Percentiles rank a stretch among this genome's conserved stretches.
phyloP scores from a whole-genome alignment of 148 eudicot genomes.

The Spergularia bocconei region DNA sequence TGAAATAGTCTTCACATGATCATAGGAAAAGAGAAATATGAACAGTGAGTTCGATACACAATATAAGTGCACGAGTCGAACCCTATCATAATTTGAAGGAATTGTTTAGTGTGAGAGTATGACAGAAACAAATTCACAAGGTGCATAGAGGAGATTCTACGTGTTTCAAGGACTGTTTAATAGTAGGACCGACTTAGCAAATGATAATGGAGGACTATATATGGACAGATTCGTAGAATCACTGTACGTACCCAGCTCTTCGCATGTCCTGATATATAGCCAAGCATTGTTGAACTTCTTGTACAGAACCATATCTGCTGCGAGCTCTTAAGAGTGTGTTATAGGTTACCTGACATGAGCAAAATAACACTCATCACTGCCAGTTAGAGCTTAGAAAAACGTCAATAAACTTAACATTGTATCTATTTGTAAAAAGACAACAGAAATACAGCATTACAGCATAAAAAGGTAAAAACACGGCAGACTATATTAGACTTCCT shows the following conservation, averaged over 20 bases:
- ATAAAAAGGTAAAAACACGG: neutral
- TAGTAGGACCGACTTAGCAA: neutral
- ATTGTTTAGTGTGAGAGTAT: too few species aligned
- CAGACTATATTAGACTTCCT: neutral
- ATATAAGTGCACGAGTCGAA: too few species aligned
- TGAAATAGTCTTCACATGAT: too few species aligned
- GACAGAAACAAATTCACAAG: neutral
- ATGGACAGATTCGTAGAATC: neutral
- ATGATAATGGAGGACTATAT: neutral
- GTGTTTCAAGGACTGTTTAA: neutral
- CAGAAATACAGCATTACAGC: neutral
- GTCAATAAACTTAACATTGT: constrained; percentile 1
- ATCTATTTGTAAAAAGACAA: neutral
- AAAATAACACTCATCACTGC: constrained; percentile 14
- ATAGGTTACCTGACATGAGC: constrained; percentile 70
- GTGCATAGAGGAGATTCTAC: neutral
- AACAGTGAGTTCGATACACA: too few species aligned
- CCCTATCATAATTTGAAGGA: too few species aligned
- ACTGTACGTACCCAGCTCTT: constrained; percentile 66
- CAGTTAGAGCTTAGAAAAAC: neutral
- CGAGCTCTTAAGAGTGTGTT: constrained; percentile 86
- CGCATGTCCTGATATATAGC: constrained; percentile 93
- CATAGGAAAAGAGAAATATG: too few species aligned
- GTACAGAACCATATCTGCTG: constrained; percentile 68
- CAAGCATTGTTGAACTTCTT: constrained; percentile 85